Evolutionary conservation across 1,284 basidiomycete species (phyloP), one percentile per base, ranked within the genome.

Genomic region (Crepidotus sp.): DNA sequence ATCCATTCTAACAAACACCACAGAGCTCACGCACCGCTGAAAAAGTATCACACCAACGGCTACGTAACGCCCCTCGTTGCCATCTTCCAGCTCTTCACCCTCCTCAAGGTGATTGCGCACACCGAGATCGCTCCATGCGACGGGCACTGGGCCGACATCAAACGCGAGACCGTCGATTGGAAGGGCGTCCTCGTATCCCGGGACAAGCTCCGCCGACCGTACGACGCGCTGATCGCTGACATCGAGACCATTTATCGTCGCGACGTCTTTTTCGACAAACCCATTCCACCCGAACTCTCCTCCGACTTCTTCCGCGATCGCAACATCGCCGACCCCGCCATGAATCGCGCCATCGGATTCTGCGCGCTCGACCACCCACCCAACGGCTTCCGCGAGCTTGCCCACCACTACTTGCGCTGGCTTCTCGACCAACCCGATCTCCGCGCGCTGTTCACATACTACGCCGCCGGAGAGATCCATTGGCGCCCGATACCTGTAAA

Each of bases 11-110:
- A 41, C 37, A 34, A 25, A n/a, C 31, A 25, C 19, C 21, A 9
- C 26, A 42, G 40, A n/a, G 40, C 27, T 1, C 38, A 46, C 14
- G 39, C 4, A 0, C 0, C 9, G 6, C 24, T 46, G 27, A 46
- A 46, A 19, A 36, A 36, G 6, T 46, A 47, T 13, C 45, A 41
- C 35, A 27, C 21, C 0, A 41, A 42, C 18, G 27, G 21, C 38
- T 36, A 19, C 11, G 34, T 38, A 1, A 36, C 29, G 14, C 45
- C 40, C 2, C 24, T 47, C n/a, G 27, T 36, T 31, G 10, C 29
- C 2, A 32, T 47, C 14, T 42, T 47, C 31, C 40, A 47, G 35
- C 22, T 34, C 24, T 42, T 38, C 36, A 34, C 26, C 13, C 21
- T 42, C 9, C 40, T 47, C 21, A 40, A 41, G 25, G 11, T 42